Evolutionary conservation across 2,329 filamentous ascomycete species (phyloP), one percentile per base, ranked within the genome.

Genomic region (Ophiosphaerella herpotricha): DNA sequence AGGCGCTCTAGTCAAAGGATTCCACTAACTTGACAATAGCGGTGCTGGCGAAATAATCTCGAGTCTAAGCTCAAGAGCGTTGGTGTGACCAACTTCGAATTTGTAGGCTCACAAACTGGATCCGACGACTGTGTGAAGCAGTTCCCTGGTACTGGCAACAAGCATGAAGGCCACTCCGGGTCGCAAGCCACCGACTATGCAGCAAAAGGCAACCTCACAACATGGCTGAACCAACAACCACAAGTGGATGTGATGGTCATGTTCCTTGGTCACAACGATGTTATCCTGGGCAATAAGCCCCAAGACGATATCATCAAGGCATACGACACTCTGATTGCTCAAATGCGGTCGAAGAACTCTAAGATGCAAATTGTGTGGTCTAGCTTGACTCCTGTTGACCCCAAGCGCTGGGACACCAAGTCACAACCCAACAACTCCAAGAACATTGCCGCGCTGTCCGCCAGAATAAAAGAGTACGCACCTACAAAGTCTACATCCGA

Each of bases 141-240:
- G 37, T 48, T 48, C 24, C 45, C 45, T 24, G 45, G 45, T 37
- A 37, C 45, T 11, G 45, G 29, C 38, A 48, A 48, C 18, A 71
- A 76, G 35, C 75, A 79, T 51, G 76, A 80, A 57, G 77, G 76
- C 29, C 75, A 78, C 53, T 67, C 75, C 2, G 75, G 77, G 5
- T 71, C 66, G 24, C 67, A 71, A 1, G 76, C 74, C 13, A 73
- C 71, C 11, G 69, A 72, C 29, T 76, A 75, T 40, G 74, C 71
- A 3, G 58, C 63, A 16, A 64, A 75, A 29, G 71, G 73, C 26
- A 66, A 71, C 41, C 70, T 79, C 3, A 63, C 65, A 0, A 61
- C 56, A 14, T 79, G 75, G 75, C 64, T 80, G 8, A 53, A 66
- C 3, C 51, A 62, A 21, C 67, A 74, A 8, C 66, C 68, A 2